These are phyloP conservation scores for Apiospora hydei DNA, from an alignment of 2,329 filamentous ascomycete genomes.

Conservation along the genomic window DNA sequence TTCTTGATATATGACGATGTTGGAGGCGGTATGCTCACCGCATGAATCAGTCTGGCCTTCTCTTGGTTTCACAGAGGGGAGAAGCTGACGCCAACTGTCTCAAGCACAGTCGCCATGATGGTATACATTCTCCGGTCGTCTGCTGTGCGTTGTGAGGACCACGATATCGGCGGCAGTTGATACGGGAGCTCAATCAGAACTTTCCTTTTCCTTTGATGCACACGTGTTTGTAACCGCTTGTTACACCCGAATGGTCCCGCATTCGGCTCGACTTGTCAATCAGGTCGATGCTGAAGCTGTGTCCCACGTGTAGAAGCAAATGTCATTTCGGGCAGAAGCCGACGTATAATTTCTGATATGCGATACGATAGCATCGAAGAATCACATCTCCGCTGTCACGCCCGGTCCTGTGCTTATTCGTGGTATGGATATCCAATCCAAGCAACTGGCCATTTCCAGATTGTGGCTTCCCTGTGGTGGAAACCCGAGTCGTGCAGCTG, in stretches of 20 bases:
- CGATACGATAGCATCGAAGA: too few species aligned
- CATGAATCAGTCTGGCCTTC: constrained; percentile 9
- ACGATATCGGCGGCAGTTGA: constrained; percentile 16
- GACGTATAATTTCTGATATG: neutral
- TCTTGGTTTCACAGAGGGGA: constrained; percentile 1
- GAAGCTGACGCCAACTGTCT: constrained; percentile 22
- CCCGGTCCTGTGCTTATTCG: neutral
- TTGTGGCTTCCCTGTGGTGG: neutral
- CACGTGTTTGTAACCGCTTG: constrained; percentile 4
- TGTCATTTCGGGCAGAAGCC: neutral
- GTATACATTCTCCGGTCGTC: neutral
- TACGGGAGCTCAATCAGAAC: neutral
- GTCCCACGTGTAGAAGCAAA: neutral
- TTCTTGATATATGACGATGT: constrained; percentile 9
- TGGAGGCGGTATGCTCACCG: constrained; percentile 18
- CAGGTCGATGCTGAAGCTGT: neutral
- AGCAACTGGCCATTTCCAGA: neutral
- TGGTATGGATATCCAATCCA: neutral
- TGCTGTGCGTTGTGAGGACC: neutral
- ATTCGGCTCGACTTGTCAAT: constrained; percentile 6
- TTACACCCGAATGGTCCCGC: constrained; percentile 6
- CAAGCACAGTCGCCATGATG: constrained; percentile 16
- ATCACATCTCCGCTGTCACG: neutral
- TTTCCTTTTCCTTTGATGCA: neutral
- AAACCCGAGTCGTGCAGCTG: neutral